Base-by-base conservation (phyloP, 306 rosid species). In the Dicorynia guianensis region DNA sequence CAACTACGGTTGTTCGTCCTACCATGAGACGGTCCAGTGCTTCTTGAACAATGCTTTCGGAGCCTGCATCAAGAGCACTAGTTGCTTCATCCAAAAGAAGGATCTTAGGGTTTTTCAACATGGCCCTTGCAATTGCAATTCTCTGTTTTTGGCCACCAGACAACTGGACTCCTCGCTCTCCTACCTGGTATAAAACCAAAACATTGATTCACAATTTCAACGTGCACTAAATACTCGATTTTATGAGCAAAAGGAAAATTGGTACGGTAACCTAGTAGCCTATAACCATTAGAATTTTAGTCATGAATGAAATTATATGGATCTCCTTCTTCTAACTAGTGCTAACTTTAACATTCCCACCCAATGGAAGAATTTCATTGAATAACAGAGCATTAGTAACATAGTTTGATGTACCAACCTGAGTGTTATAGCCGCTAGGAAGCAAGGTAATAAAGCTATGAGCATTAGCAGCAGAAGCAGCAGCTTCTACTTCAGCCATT, bases 81-180 rank as follows among this genome's bases (percentile, higher is more conserved):
- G 99, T 96, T 65, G 99, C 99, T 85, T 96, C 99, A 39, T 96
- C 99, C 11, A 96, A 87, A 36, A 96, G 97, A 58, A 96, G 98
- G 79, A 96, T 90, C 77, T 88, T 92, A 0, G 99, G 99, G 25
- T 96, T 84, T 61, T 96, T 96, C 87, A 96, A 75, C 98, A 96
- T 96, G 2, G 99, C 99, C 80, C 99, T 83, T 13, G 99, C 98
- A 50, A 96, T 96, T 13, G 98, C 99, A 44, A 96, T 93, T 69
- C 99, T 90, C 84, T 96, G 99, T 43, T 96, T 96, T 69, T 96
- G 98, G 15, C 99, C 99, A 13, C 99, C 99, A 0, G 99, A 96
- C 65, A 96, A 89, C 63, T 96, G 99, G 43, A 93, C 92, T 17
- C 99, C 99, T 76, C 98, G 84, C 81, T 96, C 99, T 36, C 99